Evolutionary conservation across 208 protist species (phyloP).

Genomic region (Leishmania guyanensis): DNA sequence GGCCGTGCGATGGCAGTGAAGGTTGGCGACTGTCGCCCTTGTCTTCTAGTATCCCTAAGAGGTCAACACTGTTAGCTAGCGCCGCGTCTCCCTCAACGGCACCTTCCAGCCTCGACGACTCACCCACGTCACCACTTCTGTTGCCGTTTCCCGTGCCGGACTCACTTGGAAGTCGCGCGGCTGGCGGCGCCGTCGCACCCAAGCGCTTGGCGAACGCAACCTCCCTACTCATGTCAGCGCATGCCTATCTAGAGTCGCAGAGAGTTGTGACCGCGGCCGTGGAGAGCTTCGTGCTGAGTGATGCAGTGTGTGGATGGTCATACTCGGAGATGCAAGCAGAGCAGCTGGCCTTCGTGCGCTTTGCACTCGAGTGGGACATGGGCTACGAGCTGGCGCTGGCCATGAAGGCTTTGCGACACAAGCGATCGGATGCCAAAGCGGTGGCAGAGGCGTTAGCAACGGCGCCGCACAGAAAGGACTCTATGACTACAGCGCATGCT

Average conservation of each 20-base stretch:
- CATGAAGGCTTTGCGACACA: slow-evolving; percentile 52
- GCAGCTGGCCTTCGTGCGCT: slow-evolving; percentile 56
- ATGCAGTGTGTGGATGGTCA: slow-evolving; percentile 53
- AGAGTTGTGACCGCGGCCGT: slow-evolving; percentile 39
- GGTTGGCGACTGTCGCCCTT: neutral
- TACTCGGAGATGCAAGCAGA: slow-evolving; percentile 61
- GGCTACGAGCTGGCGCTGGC: slow-evolving; percentile 72
- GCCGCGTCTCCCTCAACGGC: neutral
- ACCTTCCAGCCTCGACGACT: neutral
- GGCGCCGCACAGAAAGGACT: neutral
- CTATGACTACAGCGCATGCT: neutral
- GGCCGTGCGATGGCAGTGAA: neutral
- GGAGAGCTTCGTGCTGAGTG: slow-evolving; percentile 52
- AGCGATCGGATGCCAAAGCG: slow-evolving; percentile 24
- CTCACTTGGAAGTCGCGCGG: neutral
- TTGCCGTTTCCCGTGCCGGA: neutral
- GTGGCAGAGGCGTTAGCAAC: neutral
- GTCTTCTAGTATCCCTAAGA: neutral
- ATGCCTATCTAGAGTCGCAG: slow-evolving; percentile 24
- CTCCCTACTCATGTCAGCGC: slow-evolving; percentile 17
- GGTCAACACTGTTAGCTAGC: neutral
- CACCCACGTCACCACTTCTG: slow-evolving; percentile 6
- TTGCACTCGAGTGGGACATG: slow-evolving; percentile 85
- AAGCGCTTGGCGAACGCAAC: neutral
- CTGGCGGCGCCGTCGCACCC: neutral